Conservation (phyloP, 441 rosid genomes). For the Pelargonium australe region DNA sequence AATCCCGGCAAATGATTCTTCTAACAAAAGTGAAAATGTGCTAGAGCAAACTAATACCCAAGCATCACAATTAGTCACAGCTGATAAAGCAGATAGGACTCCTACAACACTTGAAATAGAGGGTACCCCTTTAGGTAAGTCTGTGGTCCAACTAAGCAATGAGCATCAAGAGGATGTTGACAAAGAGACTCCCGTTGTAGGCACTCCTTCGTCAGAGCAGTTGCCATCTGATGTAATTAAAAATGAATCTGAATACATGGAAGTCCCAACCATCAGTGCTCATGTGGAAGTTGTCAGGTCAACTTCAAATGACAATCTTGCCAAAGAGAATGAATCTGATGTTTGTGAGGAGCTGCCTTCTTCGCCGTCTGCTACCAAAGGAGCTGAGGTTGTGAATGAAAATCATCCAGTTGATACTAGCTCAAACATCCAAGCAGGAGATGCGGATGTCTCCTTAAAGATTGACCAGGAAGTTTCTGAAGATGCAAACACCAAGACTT, state of each 20-base stretch:
- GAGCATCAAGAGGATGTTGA: conserved; percentile 30
- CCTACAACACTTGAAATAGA: conserved; percentile 34
- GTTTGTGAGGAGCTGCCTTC: conserved; percentile 32
- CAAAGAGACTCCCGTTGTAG: conserved; percentile 28
- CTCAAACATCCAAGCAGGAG: conserved; percentile 27
- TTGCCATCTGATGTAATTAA: conserved; percentile 26
- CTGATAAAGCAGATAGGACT: conserved; percentile 29
- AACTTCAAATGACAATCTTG: conserved; percentile 36
- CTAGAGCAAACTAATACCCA: conserved; percentile 31
- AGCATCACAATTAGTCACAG: conserved; percentile 30
- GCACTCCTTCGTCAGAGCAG: conserved; percentile 29
- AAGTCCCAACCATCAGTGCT: conserved; percentile 32
- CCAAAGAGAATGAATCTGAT: conserved; percentile 41
- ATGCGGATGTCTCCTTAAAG: conserved; percentile 38
- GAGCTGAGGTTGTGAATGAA: conserved; percentile 37
- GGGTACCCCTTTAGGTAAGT: conserved; percentile 31
- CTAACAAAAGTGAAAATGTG: conserved; percentile 28
- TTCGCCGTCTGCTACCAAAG: conserved; percentile 40
- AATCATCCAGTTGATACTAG: conserved; percentile 33
- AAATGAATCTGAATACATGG: conserved; percentile 34
- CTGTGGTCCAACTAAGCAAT: conserved; percentile 23
- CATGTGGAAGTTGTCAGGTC: conserved; percentile 27
- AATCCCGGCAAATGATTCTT: conserved; percentile 34
- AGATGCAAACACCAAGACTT: conserved; percentile 33
- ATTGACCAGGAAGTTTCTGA: conserved; percentile 41